Evolutionary conservation across 441 rosid species (phyloP).

Genomic region (Flueggea neowawraea): DNA sequence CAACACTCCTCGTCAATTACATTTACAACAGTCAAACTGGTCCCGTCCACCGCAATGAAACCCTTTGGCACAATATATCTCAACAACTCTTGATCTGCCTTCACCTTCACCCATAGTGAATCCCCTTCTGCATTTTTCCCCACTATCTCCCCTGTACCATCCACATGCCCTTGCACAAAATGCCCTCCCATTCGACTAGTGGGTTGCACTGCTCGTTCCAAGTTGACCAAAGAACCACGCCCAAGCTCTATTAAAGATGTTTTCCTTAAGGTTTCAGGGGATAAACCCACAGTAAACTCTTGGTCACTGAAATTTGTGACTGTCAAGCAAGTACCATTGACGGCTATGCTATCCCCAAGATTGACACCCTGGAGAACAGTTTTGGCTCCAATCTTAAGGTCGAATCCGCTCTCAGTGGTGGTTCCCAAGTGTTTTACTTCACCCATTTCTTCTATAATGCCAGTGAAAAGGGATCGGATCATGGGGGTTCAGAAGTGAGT

Average conservation of each 20-base stretch:
- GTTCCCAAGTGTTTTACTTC: conserved; percentile 48
- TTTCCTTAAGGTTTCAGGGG: conserved; percentile 78
- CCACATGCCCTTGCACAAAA: conserved; percentile 97
- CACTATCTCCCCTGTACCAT: conserved; percentile 78
- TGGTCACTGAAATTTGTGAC: conserved; percentile 56
- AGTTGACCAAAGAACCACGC: conserved; percentile 73
- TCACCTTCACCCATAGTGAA: conserved; percentile 82
- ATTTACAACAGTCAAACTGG: conserved; percentile 89
- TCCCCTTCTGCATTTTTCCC: conserved; percentile 61
- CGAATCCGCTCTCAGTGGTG: conserved; percentile 53
- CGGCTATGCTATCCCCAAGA: conserved; percentile 83
- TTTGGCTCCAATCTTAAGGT: conserved; percentile 52
- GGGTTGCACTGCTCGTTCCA: conserved; percentile 87
- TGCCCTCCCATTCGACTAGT: conserved; percentile 87
- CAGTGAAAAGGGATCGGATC: conserved; percentile 68
- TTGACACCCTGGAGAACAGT: conserved; percentile 57
- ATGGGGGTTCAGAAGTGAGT: conserved; percentile 12
- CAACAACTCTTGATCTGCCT: conserved; percentile 41
- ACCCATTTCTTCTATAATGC: conserved; percentile 88
- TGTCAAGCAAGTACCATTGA: conserved; percentile 88
- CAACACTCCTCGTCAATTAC: conserved; percentile 72
- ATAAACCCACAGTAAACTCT: conserved; percentile 65
- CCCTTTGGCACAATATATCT: conserved; percentile 84
- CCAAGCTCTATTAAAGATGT: conserved; percentile 65
- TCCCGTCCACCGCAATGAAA: conserved; percentile 81